phyloP scores from a whole-genome alignment of 2,329 filamentous ascomycete genomes.

The Metarhizium rileyi region DNA sequence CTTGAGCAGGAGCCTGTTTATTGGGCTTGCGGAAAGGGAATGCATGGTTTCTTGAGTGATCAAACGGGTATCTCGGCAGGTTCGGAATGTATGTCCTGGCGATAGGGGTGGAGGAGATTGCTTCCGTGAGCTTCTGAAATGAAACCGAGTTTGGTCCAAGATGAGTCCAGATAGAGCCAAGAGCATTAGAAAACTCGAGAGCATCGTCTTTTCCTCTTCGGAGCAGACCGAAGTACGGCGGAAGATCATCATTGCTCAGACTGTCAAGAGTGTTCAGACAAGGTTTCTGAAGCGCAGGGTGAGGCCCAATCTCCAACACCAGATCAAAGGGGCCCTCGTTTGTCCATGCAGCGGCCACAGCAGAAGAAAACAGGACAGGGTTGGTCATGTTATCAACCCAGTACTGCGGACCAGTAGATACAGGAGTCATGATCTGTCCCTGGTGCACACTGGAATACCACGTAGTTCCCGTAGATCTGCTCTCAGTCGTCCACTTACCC shows the following conservation, averaged over 20 bases:
- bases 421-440: background rate
- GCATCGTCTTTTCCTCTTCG: background rate
- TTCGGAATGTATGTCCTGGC: too few relatives aligned
- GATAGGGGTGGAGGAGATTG: background rate
- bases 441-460: too few relatives aligned
- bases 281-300: constrained; percentile 31
- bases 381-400: constrained; percentile 9
- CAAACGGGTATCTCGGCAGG: background rate
- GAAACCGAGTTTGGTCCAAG: background rate
- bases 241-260: background rate
- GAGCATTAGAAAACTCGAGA: background rate
- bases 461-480: too few relatives aligned
- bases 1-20: background rate
- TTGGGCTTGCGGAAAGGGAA: background rate
- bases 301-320: constrained; percentile 25
- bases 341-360: background rate
- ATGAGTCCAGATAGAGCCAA: background rate
- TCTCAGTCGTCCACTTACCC: too few relatives aligned
- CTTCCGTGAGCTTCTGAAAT: background rate
- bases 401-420: background rate
- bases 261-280: constrained; percentile 18
- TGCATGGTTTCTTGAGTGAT: background rate
- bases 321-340: constrained; percentile 3
- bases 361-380: constrained; percentile 15
- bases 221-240: background rate